Base-by-base conservation (phyloP, 129 eudicot species). In the Chrysanthemum lavandulifolium region DNA sequence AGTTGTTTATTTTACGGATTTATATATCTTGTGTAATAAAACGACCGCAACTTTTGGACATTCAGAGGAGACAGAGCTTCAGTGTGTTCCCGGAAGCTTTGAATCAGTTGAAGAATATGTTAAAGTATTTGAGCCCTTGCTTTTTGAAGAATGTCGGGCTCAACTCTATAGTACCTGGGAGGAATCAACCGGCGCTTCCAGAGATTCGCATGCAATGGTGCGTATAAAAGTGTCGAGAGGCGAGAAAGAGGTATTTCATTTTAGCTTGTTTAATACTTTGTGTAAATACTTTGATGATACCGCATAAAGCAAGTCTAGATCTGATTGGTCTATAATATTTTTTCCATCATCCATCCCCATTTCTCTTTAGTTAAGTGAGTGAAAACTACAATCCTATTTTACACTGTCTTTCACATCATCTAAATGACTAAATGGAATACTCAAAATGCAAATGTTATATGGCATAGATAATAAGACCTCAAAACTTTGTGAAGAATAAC, bases 141-240 rank as follows among this genome's bases (percentile, higher is more conserved):
- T 94, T 53, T 94, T 94, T 80, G 99, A 90, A 79, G 99, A 94
- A 82, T 94, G 99, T 31, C 91, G 97, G 11, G 99, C 99, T 65
- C 99, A 94, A 65, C 93, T 94, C 31, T 84, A 90, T 70, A 94
- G 99, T 78, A 86, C 99, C 4, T 94, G 99, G 99, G 99, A 90
- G 84, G 99, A 94, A 80, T 80, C 76, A 47, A 84, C 73, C 45
- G 97, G 89, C 31, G 67, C 73, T 73, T 75, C 91, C 7, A 81
- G 88, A 78, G 93, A 87, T 65, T 50, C 75, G 53, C 97, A 93
- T 83, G 78, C 88, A 45, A 90, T 84, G 89, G 97, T 90, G 33
- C 83, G 91, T 36, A 69, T 94, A 47, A 94, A 83, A 74, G 68
- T 67, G 81, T 94, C 71, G 99, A 94, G 82, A 86, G 94, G 68